Evolutionary conservation across 495 filamentous ascomycete species (phyloP).

Genomic region (Xylaria longipes): DNA sequence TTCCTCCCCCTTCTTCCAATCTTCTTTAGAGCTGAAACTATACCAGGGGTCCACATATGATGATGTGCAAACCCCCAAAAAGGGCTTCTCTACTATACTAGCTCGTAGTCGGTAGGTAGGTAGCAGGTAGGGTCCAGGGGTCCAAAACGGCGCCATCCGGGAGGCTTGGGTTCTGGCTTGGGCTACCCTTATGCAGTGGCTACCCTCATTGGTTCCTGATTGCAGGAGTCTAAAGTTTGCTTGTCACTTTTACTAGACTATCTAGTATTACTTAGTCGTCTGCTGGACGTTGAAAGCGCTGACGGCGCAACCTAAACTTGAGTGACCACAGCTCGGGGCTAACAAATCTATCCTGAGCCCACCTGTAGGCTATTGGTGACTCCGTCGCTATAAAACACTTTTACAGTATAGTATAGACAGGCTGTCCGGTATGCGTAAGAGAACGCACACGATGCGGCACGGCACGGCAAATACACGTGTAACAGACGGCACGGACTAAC

Average conservation of each 20-base stretch:
- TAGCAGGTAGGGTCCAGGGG: constrained; percentile 6
- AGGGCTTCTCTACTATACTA: not conserved
- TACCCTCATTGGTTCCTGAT: constrained; percentile 15
- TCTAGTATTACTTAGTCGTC: too few species aligned
- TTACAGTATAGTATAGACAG: too few species aligned
- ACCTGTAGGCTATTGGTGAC: too few species aligned
- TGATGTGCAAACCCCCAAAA: constrained; percentile 1
- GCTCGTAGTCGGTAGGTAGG: not conserved
- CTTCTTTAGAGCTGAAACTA: not conserved
- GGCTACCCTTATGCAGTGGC: too few species aligned
- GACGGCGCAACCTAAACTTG: not conserved
- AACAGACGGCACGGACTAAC: not conserved
- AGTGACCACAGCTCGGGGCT: not conserved
- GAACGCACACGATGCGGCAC: not conserved
- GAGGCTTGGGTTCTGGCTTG: too few species aligned
- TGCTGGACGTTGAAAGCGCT: not conserved
- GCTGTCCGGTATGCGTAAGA: not conserved
- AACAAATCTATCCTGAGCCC: not conserved
- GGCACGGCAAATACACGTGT: not conserved
- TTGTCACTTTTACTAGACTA: too few species aligned
- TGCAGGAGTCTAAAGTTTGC: too few species aligned
- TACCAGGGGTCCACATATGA: constrained; percentile 3
- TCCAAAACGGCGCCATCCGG: constrained; percentile 17
- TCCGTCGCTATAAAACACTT: too few species aligned
- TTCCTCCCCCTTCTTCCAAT: not conserved